Conservation (phyloP, 2,329 filamentous ascomycete genomes). For the Escovopsis sp. region DNA sequence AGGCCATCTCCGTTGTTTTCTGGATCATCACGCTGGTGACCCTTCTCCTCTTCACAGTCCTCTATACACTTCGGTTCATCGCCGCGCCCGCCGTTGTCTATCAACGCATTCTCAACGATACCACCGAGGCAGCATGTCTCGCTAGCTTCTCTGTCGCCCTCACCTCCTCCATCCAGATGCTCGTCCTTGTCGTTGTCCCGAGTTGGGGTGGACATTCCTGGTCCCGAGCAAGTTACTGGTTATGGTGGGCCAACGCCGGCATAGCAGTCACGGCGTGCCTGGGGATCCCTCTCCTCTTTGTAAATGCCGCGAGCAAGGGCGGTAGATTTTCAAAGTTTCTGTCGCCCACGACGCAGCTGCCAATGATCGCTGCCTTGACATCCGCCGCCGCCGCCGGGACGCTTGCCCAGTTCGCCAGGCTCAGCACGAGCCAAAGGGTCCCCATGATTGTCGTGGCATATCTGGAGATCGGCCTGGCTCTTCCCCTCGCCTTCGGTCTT, state of each 20-base stretch:
- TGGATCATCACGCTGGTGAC: conserved; percentile 22
- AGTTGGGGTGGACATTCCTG: conserved; percentile 10
- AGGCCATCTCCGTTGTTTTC: conserved; percentile 13
- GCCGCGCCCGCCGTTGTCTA: conserved; percentile 18
- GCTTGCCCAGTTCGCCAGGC: conserved; percentile 16
- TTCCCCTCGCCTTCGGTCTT: conserved; percentile 18
- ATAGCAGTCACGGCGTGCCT: conserved; percentile 19
- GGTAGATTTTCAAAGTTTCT: conserved; percentile 14
- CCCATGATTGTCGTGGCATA: conserved; percentile 26
- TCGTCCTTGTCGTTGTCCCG: conserved; percentile 9
- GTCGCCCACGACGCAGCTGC: conserved; percentile 20
- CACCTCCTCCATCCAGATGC: conserved; percentile 13
- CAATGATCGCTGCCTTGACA: conserved; percentile 23
- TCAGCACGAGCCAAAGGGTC: conserved; percentile 17
- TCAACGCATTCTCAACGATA: conserved; percentile 14
- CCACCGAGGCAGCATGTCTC: conserved; percentile 22
- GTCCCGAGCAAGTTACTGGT: conserved; percentile 16
- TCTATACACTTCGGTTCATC: conserved; percentile 18
- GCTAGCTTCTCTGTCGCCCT: conserved; percentile 22
- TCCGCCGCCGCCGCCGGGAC: conserved; percentile 21
- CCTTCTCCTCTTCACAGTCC: conserved; percentile 13
- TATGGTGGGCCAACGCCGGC: conserved; percentile 22
- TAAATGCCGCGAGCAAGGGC: conserved; percentile 21
- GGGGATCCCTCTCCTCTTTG: conserved; percentile 19
- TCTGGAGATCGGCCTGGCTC: conserved; percentile 20